Percentiles rank a stretch among this genome's conserved stretches.
These are phyloP conservation scores for Salvia sclarea DNA, from an alignment of 305 asterid genomes.

Conservation along the genomic window DNA sequence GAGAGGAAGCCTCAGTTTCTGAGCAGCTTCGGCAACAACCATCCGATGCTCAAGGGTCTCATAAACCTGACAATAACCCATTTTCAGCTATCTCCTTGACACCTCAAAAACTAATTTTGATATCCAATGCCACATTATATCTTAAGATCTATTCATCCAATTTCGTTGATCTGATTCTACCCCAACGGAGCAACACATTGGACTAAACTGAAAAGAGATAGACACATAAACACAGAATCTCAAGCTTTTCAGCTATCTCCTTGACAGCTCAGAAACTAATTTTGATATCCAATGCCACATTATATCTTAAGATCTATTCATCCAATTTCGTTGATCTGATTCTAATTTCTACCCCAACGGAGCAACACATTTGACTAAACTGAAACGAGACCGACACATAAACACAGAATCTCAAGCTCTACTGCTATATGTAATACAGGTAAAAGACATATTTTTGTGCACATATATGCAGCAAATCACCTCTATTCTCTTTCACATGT, in stretches of 20 bases:
- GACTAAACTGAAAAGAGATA: neutral
- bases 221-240: slow-evolving; percentile 21
- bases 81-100: slow-evolving; percentile 9
- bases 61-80: slow-evolving; percentile 58
- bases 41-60: slow-evolving; percentile 91
- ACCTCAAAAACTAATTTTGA: slow-evolving; percentile 11
- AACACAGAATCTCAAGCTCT: neutral
- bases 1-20: slow-evolving; percentile 90
- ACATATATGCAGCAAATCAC: neutral
- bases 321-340: slow-evolving; percentile 4
- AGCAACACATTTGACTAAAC: neutral
- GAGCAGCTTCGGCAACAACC: slow-evolving; percentile 96
- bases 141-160: slow-evolving; percentile 9
- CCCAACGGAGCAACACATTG: slow-evolving; percentile 7
- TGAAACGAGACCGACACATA: neutral
- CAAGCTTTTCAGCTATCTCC: slow-evolving; percentile 12
- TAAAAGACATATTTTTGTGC: neutral
- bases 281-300: slow-evolving; percentile 26
- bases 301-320: slow-evolving; percentile 21
- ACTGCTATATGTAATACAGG: too few relatives aligned
- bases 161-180: slow-evolving; percentile 6
- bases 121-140: slow-evolving; percentile 29
- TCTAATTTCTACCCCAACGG: slow-evolving; percentile 15
- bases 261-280: slow-evolving; percentile 6
- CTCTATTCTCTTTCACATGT: neutral